phyloP scores from a whole-genome alignment of 2,329 filamentous ascomycete species.

The Rutstroemia sydowiana region DNA sequence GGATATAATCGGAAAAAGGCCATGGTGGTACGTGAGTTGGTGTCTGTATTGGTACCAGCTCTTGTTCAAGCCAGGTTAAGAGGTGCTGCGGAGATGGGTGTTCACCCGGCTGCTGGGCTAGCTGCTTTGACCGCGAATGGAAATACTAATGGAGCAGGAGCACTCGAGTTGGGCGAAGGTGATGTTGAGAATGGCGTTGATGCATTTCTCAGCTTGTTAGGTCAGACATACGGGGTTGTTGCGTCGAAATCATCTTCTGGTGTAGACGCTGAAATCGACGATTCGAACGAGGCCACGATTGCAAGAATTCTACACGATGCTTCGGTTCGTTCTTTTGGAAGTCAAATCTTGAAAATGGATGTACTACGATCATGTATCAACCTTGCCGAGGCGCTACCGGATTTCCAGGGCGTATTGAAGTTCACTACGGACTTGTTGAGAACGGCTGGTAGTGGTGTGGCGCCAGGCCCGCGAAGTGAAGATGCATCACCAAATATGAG shows the following conservation, averaged over 20 bases:
- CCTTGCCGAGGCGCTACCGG: conserved; percentile 86
- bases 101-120: conserved; percentile 86
- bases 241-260: conserved; percentile 12
- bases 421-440: conserved; percentile 81
- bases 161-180: conserved; percentile 54
- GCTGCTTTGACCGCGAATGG: conserved; percentile 54
- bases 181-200: conserved; percentile 62
- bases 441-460: conserved; percentile 72
- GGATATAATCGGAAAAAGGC: conserved; percentile 85
- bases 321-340: conserved; percentile 62
- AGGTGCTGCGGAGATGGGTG: conserved; percentile 90
- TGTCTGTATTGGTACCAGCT: conserved; percentile 74
- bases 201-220: conserved; percentile 52
- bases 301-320: conserved; percentile 54
- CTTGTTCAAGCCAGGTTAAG: conserved; percentile 86
- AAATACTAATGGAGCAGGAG: conserved; percentile 43
- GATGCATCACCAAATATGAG: conserved; percentile 64
- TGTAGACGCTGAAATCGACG: conserved; percentile 26
- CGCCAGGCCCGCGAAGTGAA: conserved; percentile 61
- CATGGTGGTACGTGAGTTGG: conserved; percentile 77
- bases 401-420: conserved; percentile 81
- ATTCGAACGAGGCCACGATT: conserved; percentile 46
- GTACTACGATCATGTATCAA: conserved; percentile 85
- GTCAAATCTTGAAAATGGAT: conserved; percentile 73
- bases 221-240: conserved; percentile 58